Conservation (phyloP, 73 alveolate species). For the Durusdinium trenchii region DNA sequence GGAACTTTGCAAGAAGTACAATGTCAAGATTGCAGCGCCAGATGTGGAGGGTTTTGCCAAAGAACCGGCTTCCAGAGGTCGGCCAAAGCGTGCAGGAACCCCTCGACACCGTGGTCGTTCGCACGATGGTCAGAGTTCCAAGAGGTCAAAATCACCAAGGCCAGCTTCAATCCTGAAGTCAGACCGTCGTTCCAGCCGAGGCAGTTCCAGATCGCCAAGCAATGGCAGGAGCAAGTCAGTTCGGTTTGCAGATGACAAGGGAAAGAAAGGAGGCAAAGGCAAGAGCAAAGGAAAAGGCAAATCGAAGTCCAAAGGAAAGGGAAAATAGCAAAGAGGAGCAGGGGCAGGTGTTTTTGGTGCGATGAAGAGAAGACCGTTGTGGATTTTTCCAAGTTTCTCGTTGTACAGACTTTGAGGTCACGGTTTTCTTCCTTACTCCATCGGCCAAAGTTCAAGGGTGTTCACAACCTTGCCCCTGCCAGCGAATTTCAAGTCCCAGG, state of each 20-base stretch:
- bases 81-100: neutral
- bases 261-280: constrained; percentile 4
- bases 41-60: neutral
- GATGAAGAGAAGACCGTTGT: neutral
- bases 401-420: constrained; percentile 24
- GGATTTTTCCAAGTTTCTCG: constrained; percentile 24
- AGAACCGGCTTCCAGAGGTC: neutral
- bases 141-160: too few species aligned
- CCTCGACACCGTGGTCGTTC: neutral
- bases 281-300: constrained; percentile 15
- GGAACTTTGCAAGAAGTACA: constrained; percentile 2
- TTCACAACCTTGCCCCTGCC: neutral
- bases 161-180: neutral
- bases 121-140: neutral
- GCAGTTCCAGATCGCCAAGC: constrained; percentile 1
- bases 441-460: constrained; percentile 24
- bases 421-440: constrained; percentile 1
- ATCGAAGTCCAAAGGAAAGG: neutral
- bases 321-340: constrained; percentile 26
- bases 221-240: constrained; percentile 35
- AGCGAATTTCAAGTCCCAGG: neutral
- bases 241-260: neutral
- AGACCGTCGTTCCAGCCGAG: constrained; percentile 43
- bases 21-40: constrained; percentile 15
- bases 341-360: constrained; percentile 43